Base-by-base conservation (phyloP, 2,329 filamentous ascomycete genomes). In the Penicillium sumatraense region DNA sequence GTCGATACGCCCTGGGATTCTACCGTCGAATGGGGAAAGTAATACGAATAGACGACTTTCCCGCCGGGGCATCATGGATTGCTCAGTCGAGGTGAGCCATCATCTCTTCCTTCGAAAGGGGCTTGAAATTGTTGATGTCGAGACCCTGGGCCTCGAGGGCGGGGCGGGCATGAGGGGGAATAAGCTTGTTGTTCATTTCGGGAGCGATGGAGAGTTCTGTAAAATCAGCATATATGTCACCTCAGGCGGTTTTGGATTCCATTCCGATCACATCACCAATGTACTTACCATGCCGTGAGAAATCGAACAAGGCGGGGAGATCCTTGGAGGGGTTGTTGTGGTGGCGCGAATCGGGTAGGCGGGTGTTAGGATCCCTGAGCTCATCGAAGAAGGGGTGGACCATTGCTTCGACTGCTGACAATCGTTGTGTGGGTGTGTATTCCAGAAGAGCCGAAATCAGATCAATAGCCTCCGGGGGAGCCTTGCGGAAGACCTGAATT, bases 311-410 rank as follows among this genome's bases (percentile, higher is more conserved):
- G 42, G 84, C 83, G 20, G 95, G 95, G 49, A 99, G 79, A 58
- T 97, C 93, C 72, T 89, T 89, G 47, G 89, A 78, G 44, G 89
- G 83, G 58, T 89, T 89, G 64, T 89, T 90, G 59, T 90, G 86
- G 77, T 97, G 92, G 72, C 95, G 89, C 21, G 95, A 99, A 75
- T 99, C 95, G 9, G 93, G 95, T 62, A 99, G 83, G 74, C 89
- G 90, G 57, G 93, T 98, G 73, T 76, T 87, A n/a, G 92, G 91
- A 69, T 97, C 92, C 69, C 95, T 86, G 60, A 99, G 83, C 77
- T 99, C 95, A 70, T 99, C 93, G 71, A 99, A 99, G 84, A 98
- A 99, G 33, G 95, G 92, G 70, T 99, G 95, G 54, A 96, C 89
- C 93, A 99, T 96, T 49, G 95, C 95, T 70, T 98, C 91, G 60